Conservation (phyloP, 1,284 basidiomycete species). For the Ustilago nuda region DNA sequence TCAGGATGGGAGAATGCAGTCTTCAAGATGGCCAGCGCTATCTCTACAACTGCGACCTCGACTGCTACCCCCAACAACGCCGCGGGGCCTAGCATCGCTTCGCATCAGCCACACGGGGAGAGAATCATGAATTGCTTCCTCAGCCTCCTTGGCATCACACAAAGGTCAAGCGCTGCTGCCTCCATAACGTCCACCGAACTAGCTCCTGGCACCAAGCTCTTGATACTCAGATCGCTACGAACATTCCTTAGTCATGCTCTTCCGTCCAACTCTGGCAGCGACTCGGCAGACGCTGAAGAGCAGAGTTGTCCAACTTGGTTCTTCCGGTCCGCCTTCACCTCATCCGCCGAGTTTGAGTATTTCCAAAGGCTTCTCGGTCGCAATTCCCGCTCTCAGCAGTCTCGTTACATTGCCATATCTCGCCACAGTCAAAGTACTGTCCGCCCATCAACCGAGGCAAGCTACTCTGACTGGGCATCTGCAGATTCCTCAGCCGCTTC, state of each 20-base stretch:
- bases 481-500: constrained; percentile 6
- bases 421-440: background rate
- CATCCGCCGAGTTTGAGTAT: constrained; percentile 53
- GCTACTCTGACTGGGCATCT: constrained; percentile 19
- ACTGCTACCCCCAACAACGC: background rate
- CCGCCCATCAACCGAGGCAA: background rate
- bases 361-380: constrained; percentile 47
- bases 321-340: constrained; percentile 55
- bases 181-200: constrained; percentile 42
- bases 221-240: constrained; percentile 40
- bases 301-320: constrained; percentile 57
- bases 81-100: constrained; percentile 19
- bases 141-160: constrained; percentile 59
- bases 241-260: constrained; percentile 35
- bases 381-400: background rate
- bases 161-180: constrained; percentile 26
- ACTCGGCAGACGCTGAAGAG: background rate
- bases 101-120: constrained; percentile 53
- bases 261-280: constrained; percentile 5
- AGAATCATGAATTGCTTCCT: constrained; percentile 60
- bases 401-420: constrained; percentile 12
- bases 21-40: constrained; percentile 23
- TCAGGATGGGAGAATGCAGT: constrained; percentile 53
- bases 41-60: constrained; percentile 13
- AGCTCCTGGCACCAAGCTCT: constrained; percentile 37